Evolutionary conservation across 768 basidiomycete species (phyloP).

Genomic region (Hypholoma fasciculare): DNA sequence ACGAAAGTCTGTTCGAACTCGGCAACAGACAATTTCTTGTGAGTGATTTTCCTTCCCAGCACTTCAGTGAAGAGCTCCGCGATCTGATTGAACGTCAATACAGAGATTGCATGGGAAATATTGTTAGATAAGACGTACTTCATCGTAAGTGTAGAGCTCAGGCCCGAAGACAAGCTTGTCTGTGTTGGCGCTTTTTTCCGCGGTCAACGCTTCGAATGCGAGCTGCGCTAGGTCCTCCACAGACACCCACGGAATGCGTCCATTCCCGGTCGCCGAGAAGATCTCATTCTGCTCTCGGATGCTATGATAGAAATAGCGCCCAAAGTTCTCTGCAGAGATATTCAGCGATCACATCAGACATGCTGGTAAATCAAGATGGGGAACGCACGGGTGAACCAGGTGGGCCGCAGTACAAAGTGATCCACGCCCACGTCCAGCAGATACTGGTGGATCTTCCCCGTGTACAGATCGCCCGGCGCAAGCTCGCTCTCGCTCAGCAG

Average conservation of each 20-base stretch:
- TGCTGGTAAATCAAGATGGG: background rate
- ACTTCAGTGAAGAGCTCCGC: constrained; percentile 23
- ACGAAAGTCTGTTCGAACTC: constrained; percentile 12
- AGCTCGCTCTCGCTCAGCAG: constrained; percentile 23
- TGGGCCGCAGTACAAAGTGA: constrained; percentile 27
- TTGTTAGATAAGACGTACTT: constrained; percentile 1
- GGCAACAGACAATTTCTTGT: constrained; percentile 17
- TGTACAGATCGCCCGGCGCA: constrained; percentile 13
- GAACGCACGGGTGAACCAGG: constrained; percentile 31
- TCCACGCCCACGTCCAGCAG: constrained; percentile 23
- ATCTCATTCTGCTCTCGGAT: constrained; percentile 24
- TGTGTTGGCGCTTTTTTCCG: constrained; percentile 14
- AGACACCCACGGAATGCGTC: constrained; percentile 22
- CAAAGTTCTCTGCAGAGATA: constrained; percentile 28
- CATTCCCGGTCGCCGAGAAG: constrained; percentile 19
- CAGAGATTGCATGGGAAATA: background rate
- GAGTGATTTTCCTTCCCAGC: constrained; percentile 25
- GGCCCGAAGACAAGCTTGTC: constrained; percentile 14
- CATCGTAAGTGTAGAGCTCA: constrained; percentile 13
- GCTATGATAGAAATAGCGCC: constrained; percentile 10
- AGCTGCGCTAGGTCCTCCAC: constrained; percentile 29
- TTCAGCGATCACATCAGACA: background rate
- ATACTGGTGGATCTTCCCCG: constrained; percentile 29
- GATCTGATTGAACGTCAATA: constrained; percentile 14
- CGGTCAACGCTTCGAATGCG: constrained; percentile 24